Conservation (phyloP, 164 flowering plant species). For the Tinospora cordifolia region DNA sequence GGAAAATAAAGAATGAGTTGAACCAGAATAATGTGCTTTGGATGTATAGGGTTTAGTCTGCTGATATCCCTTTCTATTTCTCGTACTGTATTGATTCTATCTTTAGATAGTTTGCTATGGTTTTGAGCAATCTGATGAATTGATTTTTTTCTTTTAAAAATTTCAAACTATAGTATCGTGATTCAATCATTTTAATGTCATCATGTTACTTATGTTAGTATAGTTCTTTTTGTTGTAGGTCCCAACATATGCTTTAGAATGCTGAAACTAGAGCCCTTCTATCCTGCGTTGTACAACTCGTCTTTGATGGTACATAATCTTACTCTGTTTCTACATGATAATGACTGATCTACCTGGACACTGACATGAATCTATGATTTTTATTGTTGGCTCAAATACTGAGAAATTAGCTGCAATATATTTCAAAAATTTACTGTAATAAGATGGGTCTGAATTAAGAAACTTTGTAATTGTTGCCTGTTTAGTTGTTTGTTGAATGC, state of each 20-base stretch:
- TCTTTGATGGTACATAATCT: slow-evolving; percentile 11
- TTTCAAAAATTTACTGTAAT: background rate
- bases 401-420: background rate
- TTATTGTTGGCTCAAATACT: background rate
- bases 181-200: background rate
- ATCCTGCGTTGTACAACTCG: slow-evolving; percentile 6
- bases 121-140: background rate
- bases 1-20: background rate
- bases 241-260: slow-evolving; percentile 55
- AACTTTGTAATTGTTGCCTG: background rate
- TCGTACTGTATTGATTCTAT: background rate
- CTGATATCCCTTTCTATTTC: background rate
- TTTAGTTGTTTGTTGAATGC: background rate
- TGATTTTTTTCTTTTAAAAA: too few species aligned
- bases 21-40: background rate
- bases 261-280: slow-evolving; percentile 22
- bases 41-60: background rate
- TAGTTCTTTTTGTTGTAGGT: slow-evolving; percentile 33
- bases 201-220: background rate
- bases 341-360: background rate
- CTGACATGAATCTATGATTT: background rate
- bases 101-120: background rate
- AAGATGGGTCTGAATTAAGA: too few species aligned
- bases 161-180: background rate
- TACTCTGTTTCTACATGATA: background rate